Conservation (phyloP, 148 eudicot genomes). For the Amaranthus cruentus region DNA sequence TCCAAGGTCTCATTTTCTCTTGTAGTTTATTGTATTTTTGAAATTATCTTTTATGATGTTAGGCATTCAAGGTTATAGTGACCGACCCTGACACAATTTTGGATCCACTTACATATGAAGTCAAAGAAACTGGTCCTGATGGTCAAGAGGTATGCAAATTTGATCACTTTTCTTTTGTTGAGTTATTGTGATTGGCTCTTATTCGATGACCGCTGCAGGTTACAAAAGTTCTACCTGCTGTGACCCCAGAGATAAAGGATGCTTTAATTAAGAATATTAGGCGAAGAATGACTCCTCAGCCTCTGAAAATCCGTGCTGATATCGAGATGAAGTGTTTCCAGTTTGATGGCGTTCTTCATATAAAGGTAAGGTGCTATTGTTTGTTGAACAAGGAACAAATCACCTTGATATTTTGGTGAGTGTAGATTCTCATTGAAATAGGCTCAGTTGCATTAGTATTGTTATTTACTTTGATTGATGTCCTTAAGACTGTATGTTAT, state of each 20-base stretch:
- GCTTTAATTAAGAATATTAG: constrained; percentile 69
- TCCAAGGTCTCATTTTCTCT: neutral
- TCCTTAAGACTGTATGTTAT: neutral
- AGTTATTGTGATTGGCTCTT: neutral
- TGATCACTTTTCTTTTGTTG: neutral
- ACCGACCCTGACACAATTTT: constrained; percentile 85
- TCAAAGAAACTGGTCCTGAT: constrained; percentile 80
- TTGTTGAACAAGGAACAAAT: neutral
- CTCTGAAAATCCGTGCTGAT: constrained; percentile 94
- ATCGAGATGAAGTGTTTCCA: constrained; percentile 95
- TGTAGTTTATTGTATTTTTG: neutral
- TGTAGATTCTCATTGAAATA: neutral
- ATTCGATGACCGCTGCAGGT: constrained; percentile 41
- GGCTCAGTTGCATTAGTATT: neutral
- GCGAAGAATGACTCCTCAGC: constrained; percentile 98
- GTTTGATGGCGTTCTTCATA: constrained; percentile 95
- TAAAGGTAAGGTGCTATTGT: constrained; percentile 54
- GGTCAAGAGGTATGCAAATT: constrained; percentile 67
- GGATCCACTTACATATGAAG: constrained; percentile 77
- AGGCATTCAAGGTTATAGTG: constrained; percentile 85
- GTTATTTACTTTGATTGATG: neutral
- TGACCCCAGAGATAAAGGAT: constrained; percentile 86
- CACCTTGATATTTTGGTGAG: too few species aligned
- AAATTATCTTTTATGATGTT: neutral
- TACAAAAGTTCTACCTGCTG: constrained; percentile 74